Conservation (phyloP, 768 basidiomycete genomes). For the Suillus decipiens region DNA sequence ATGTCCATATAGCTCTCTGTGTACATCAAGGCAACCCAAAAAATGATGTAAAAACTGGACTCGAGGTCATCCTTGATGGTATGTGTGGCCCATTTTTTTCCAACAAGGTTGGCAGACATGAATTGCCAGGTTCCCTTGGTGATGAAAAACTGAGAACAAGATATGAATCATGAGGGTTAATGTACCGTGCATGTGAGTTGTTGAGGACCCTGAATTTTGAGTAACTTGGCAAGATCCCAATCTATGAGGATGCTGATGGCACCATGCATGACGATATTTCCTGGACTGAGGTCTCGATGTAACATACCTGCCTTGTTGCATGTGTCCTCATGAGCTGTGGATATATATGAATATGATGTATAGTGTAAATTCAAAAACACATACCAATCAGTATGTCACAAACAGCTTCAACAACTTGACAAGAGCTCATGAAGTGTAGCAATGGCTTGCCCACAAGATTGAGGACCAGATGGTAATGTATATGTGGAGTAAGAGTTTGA, state of each 20-base stretch:
- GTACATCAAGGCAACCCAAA: conserved; percentile 15
- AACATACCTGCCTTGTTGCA: conserved; percentile 16
- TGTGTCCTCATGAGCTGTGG: conserved; percentile 3
- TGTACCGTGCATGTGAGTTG: neutral
- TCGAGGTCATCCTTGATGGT: conserved; percentile 32
- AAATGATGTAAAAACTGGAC: conserved; percentile 28
- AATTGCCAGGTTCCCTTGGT: conserved; percentile 37
- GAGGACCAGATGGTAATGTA: conserved; percentile 11
- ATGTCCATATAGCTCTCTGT: neutral
- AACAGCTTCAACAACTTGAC: conserved; percentile 12
- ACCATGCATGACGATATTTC: conserved; percentile 20
- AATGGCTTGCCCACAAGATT: conserved; percentile 11
- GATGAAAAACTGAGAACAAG: neutral
- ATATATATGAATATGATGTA: neutral
- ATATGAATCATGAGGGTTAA: neutral
- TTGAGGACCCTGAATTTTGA: too few relatives aligned
- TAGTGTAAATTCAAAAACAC: neutral
- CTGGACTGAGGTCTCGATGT: neutral
- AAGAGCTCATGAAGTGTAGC: neutral
- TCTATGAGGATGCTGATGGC: conserved; percentile 23
- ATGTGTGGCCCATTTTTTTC: conserved; percentile 18
- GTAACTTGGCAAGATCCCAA: conserved; percentile 25
- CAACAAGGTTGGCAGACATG: conserved; percentile 28
- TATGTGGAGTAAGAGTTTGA: conserved; percentile 1
- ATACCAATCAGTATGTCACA: conserved; percentile 12